phyloP scores from a whole-genome alignment of 352 stramenopile species.

The Globisporangium iwayamae region DNA sequence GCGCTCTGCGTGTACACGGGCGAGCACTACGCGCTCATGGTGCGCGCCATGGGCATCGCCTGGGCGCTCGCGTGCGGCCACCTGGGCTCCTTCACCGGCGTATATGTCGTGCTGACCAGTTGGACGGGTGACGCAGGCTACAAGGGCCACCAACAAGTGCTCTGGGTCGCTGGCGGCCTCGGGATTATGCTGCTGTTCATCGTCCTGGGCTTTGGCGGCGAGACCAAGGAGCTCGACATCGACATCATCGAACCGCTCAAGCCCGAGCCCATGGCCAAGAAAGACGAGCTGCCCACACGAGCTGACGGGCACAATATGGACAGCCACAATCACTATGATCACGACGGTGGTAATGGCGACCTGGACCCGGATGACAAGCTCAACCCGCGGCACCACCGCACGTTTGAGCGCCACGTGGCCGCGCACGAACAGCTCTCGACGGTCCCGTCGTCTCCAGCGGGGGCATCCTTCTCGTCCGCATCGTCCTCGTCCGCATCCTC shows the following conservation, averaged over 20 bases:
- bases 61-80: slow-evolving; percentile 33
- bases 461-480: slow-evolving; percentile 16
- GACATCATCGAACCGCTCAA: slow-evolving; percentile 19
- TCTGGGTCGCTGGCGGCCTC: slow-evolving; percentile 9
- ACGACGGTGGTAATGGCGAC: slow-evolving; percentile 17
- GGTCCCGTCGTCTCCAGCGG: slow-evolving; percentile 17
- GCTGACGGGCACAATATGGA: background rate
- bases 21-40: slow-evolving; percentile 46
- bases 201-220: slow-evolving; percentile 7
- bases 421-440: slow-evolving; percentile 25
- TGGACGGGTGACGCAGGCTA: slow-evolving; percentile 21
- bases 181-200: slow-evolving; percentile 1
- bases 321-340: slow-evolving; percentile 14
- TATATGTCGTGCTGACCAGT: slow-evolving; percentile 28
- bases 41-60: slow-evolving; percentile 38
- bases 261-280: slow-evolving; percentile 1
- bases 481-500: slow-evolving; percentile 16
- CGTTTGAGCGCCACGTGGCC: slow-evolving; percentile 2
- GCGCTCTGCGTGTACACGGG: slow-evolving; percentile 35
- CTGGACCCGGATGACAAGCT: slow-evolving; percentile 14
- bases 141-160: slow-evolving; percentile 12
- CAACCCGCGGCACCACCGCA: slow-evolving; percentile 2
- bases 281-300: background rate
- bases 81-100: slow-evolving; percentile 37
- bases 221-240: slow-evolving; percentile 16